Evolutionary conservation across 2,329 filamentous ascomycete genomes (phyloP).

Genomic region (Beauveria sp.): DNA sequence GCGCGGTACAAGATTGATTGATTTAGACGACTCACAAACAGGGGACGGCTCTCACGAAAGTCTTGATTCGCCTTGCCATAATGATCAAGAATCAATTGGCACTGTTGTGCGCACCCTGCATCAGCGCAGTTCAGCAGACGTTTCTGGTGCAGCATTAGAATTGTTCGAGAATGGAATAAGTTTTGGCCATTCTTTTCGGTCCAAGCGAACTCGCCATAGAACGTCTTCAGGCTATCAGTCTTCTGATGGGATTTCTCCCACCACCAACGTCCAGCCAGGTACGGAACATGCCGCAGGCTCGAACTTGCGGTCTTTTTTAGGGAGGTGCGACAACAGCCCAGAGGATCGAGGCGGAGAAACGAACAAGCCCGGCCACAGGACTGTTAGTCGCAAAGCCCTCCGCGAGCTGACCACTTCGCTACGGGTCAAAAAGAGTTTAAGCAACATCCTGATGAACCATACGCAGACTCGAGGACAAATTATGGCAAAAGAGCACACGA

Average conservation of each 20-base stretch:
- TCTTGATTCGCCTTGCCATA: not conserved
- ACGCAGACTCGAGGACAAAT: not conserved
- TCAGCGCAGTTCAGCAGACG: conserved; percentile 17
- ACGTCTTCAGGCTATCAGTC: not conserved
- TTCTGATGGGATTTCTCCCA: conserved; percentile 1
- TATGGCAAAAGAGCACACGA: not conserved
- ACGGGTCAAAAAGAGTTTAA: not conserved
- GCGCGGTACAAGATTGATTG: not conserved
- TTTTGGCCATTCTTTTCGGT: conserved; percentile 18
- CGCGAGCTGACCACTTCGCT: conserved; percentile 23
- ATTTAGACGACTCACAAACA: conserved; percentile 8
- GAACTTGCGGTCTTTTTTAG: conserved; percentile 17
- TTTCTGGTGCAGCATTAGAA: conserved; percentile 21
- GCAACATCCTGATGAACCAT: not conserved
- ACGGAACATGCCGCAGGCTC: not conserved
- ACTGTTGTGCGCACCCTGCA: conserved; percentile 32
- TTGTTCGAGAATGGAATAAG: conserved; percentile 25
- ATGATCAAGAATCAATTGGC: conserved; percentile 22
- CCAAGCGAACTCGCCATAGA: not conserved
- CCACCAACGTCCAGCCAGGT: not conserved
- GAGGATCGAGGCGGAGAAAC: not conserved
- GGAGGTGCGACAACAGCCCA: not conserved
- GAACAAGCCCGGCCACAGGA: not conserved
- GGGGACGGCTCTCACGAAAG: not conserved
- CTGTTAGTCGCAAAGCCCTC: conserved; percentile 23